Evolutionary conservation across 345 rosid species (phyloP), one percentile per base, ranked within the genome.

Genomic region (Boechera retrofracta): DNA sequence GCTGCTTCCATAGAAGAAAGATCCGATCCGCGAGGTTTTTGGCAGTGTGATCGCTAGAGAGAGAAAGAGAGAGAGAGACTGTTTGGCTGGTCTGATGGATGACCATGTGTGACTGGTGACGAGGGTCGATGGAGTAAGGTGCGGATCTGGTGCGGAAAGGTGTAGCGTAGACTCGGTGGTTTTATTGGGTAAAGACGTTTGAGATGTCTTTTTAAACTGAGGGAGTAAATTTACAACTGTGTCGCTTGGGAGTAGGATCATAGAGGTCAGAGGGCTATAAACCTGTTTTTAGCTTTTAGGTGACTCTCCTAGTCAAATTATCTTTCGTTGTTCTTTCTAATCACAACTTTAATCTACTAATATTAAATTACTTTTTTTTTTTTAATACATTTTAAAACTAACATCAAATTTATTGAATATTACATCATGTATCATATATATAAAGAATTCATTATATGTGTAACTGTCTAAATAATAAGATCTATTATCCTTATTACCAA

Each of bases 21-120:
- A 90, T 88, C 90, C 89, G 90, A 90, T 87, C 89, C 85, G 77
- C 7, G 74, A 83, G 73, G 79, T 67, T 75, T 44, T 80, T 83
- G 76, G 77, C 31, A 78, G 78, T 71, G 80, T 85, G 87, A 84
- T 89, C 84, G 67, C 49, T 71, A 67, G 77, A 78, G 77, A 76
- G 82, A 75, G 54, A 52, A 21, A 71, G 61, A 47, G 78, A 62
- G 38, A 67, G 58, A 76, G 21, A 32, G 52, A 72, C 75, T 77
- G 48, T 73, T 62, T 62, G 75, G 79, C 36, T 67, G 58, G 71
- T 77, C 68, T 67, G 75, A 76, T 79, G 70, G 69, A 67, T 59
- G 81, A 76, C 80, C 83, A 81, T 67, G 83, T 75, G 83, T 49
- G 70, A 31, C 74, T 24, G 67, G 77, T 39, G 81, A 65, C 62